Base-by-base conservation (phyloP, 192 early-diverging fungal genomes). In the Hyaloraphidium curvatum region DNA sequence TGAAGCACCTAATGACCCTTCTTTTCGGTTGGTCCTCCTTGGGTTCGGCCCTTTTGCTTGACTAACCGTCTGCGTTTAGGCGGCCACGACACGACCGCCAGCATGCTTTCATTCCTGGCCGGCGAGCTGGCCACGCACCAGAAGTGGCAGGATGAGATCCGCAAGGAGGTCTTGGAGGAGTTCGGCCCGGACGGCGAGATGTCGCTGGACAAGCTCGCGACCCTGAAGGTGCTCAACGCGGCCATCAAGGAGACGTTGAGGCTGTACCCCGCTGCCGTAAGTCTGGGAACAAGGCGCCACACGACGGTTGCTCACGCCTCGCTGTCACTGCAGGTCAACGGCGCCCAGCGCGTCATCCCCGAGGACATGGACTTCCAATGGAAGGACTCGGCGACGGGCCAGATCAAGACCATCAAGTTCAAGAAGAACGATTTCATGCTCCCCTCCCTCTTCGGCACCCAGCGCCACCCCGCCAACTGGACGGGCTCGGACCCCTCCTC, bases 181-280 rank as follows among this genome's bases (percentile, higher is more conserved):
- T 25, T 48, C 14, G 35, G 35, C 17, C 17, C 23, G 25, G 43
- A 25, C 23, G 43, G 43, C 7, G 43, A 48, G 43, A 14, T 11
- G 9, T 22, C 17, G 7, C 25, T 48, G 43, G 43, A 48, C 43
- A 48, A 48, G 43, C 14, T 48, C 23, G 43, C 14, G 25, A 25
- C 17, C 25, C 43, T 48, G 9, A 48, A 37, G 35, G 35, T 37
- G 35, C 23, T 48, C 14, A 48, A 48, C 19, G 43, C 43, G 5
- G 43, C 43, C 14, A 48, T 48, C 11, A 48, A 48, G 23, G 43
- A 48, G 23, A 48, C 43, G 7, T 19, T 48, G 43, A 5, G 43
- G 4, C 43, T 48, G 7, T 48, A 48, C 19, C 43, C 43, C 25
- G 43, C 43, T 48, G 43, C 43, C 43, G 11, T 48, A 48, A 48